Evolutionary conservation across 805 yeast genomes (phyloP), one percentile per base, ranked within the genome.

Genomic region (Yarrowia sp.): DNA sequence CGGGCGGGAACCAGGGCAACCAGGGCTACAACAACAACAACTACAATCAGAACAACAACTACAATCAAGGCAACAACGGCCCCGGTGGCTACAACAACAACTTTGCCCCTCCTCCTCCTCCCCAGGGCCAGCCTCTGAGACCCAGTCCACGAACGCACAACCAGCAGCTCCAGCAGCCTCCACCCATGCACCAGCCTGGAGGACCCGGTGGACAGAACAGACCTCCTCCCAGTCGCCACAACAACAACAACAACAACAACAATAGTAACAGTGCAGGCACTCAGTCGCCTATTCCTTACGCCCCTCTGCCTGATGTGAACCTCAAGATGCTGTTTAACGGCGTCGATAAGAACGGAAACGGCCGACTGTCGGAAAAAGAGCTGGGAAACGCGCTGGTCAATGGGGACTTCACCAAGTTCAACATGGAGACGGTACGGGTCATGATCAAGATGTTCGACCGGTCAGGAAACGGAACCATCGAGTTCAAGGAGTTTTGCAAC

Each of bases 401-500:
- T 74, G 86, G 87, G 69, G 91, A 88, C 75, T 86, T 86, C 68
- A 82, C 91, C 3, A 80, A 82, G 68, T 89, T 89, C 75, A 85
- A 85, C 72, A 82, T 85, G 16, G 82, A 85, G 35, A 88, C 92
- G 0, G 84, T 89, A 46, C 75, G 80, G 64, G 78, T 88, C 43
- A 87, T 89, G 89, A 84, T 88, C 70, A 82, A 84, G 74, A 77
- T 89, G 73, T 88, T 89, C 75, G 87, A 87, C 72, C 82, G 83
- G 59, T 82, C 83, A 70, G 77, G 79, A 16, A 80, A 80, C 35
- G 80, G 83, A 9, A 77, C 82, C 2, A 77, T 84, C 14, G 81
- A 83, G 56, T 86, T 86, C 71, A 85, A 82, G 61, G 92, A 89
- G 77, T 89, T 89, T 73, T 77, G 84, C 66, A 86, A 87, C 70